These are phyloP conservation scores for Sarcodon sp. DNA, from an alignment of 768 basidiomycete species.

Conservation along the genomic window DNA sequence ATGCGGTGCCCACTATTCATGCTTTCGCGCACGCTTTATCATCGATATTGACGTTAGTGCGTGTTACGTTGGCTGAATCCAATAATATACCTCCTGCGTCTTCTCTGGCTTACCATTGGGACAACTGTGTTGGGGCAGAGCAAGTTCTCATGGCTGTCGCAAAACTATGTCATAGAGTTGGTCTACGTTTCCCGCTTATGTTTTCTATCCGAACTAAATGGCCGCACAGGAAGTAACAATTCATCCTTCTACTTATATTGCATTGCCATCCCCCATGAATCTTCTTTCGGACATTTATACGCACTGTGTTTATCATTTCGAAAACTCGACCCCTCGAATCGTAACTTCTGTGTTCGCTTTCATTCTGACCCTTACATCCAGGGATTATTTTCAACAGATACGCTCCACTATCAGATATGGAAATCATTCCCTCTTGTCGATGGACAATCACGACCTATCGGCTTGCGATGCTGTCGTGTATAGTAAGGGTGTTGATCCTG, in stretches of 20 bases:
- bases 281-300: conserved; percentile 53
- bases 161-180: too few relatives aligned
- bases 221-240: conserved; percentile 5
- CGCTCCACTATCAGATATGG: conserved; percentile 47
- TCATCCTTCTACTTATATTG: conserved; percentile 6
- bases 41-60: neutral
- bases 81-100: too few relatives aligned
- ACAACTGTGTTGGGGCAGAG: too few relatives aligned
- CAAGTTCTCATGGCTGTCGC: too few relatives aligned
- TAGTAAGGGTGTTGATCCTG: conserved; percentile 19
- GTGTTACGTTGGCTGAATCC: too few relatives aligned
- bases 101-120: too few relatives aligned
- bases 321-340: conserved; percentile 32
- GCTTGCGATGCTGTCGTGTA: conserved; percentile 26
- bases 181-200: too few relatives aligned
- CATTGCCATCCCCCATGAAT: conserved; percentile 21
- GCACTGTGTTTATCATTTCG: conserved; percentile 38
- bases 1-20: neutral
- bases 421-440: neutral
- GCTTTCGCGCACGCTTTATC: conserved; percentile 13
- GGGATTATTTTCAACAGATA: conserved; percentile 45
- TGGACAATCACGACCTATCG: conserved; percentile 13
- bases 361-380: conserved; percentile 51
- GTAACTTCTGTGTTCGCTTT: conserved; percentile 50
- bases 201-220: too few relatives aligned